Base-by-base conservation (phyloP, 805 yeast genomes). In the Kluyveromyces dobzhanskii region DNA sequence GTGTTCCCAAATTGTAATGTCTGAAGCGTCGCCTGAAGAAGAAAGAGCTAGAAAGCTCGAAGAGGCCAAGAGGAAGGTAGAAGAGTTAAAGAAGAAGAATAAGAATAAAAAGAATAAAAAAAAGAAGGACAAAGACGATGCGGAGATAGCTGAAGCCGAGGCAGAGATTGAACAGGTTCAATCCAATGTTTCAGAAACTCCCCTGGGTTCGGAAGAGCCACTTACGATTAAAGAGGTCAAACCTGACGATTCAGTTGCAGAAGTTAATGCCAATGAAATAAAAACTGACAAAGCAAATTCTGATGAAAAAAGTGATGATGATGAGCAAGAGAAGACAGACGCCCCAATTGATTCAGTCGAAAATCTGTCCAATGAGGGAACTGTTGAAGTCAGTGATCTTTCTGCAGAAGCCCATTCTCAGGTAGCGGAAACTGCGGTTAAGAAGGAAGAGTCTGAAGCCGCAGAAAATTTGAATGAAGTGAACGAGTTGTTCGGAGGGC, bases 51-150 rank as follows among this genome's bases (percentile, higher is more conserved):
- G 77, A 53, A 75, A 78, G 56, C 65, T 84, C 36, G 86, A 80
- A 46, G 81, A 80, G 2, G 92, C 90, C 4, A 72, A 82, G 51
- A 80, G 78, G 63, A 73, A 78, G 46, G 76, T 73, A 30, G 87
- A 81, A 43, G 85, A 80, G 50, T 62, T 82, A 66, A 82, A 77
- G 65, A 75, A 75, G 61, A 69, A 69, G 59, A 67, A 64, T 55
- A 73, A 69, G 55, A 71, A 67, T 53, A 67, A 69, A 57, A 66
- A 66, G 60, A 57, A 59, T 43, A 58, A 52, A 40, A 61, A 65
- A 57, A 66, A 64, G 51, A 14, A 16, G 19, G 21, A 30, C 12
- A 39, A 35, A n/a, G 29, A 14, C 5, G 33, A 14, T 12, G 8
- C 9, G 5, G 33, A 30, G 8, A n/a, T 7, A n/a, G 13, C 30